Evolutionary conservation across 257 asterid species (phyloP).

Genomic region (Petunia secreta): DNA sequence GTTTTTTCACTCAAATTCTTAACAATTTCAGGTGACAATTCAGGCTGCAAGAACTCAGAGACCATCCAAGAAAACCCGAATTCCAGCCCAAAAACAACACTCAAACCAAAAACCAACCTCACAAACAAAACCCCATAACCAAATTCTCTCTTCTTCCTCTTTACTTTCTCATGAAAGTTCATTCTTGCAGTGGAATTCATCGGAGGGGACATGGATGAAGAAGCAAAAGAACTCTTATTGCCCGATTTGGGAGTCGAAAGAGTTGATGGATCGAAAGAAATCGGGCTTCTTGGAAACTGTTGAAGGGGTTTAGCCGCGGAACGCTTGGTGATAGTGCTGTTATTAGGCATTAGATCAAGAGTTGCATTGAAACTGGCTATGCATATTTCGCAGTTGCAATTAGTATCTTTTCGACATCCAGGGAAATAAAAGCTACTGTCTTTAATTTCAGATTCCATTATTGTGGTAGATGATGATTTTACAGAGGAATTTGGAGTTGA

Average conservation of each 20-base stretch:
- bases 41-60: conserved; percentile 45
- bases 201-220: conserved; percentile 35
- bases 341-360: conserved; percentile 72
- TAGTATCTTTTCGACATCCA: conserved; percentile 82
- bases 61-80: conserved; percentile 51
- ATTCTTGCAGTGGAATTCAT: conserved; percentile 34
- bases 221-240: conserved; percentile 8
- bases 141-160: conserved; percentile 42
- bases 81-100: conserved; percentile 48
- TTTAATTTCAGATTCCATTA: conserved; percentile 52
- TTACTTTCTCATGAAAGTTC: conserved; percentile 37
- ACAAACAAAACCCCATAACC: conserved; percentile 37
- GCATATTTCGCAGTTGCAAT: conserved; percentile 80
- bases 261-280: conserved; percentile 45
- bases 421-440: conserved; percentile 63
- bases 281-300: conserved; percentile 52
- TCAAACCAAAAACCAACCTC: conserved; percentile 46
- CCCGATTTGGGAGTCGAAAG: conserved; percentile 50
- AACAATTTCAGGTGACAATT: conserved; percentile 47
- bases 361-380: conserved; percentile 83
- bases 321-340: conserved; percentile 52
- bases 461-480: conserved; percentile 51
- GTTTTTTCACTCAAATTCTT: conserved; percentile 54
- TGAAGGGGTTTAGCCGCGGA: conserved; percentile 45
- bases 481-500: conserved; percentile 66